These are phyloP conservation scores for Camillea tinctor DNA, from an alignment of 2,329 filamentous ascomycete species.

Conservation along the genomic window DNA sequence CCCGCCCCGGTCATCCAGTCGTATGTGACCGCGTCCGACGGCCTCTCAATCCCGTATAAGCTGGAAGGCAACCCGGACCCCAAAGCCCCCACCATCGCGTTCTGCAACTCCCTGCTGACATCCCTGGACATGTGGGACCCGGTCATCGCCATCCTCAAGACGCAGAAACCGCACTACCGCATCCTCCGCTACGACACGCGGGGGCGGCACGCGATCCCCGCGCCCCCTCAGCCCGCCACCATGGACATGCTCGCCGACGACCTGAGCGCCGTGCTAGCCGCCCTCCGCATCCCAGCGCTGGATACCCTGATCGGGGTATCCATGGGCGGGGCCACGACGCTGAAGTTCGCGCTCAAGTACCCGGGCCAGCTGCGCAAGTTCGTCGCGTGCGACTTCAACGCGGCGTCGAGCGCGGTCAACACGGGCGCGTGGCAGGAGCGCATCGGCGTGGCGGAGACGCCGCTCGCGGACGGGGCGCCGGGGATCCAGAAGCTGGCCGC, in stretches of 20 bases:
- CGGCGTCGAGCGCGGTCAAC: conserved; percentile 69
- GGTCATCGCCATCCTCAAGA: conserved; percentile 62
- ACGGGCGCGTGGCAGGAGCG: conserved; percentile 78
- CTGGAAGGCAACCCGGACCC: conserved; percentile 70
- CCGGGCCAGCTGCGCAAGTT: conserved; percentile 80
- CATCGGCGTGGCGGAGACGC: conserved; percentile 63
- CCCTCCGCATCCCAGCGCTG: conserved; percentile 66
- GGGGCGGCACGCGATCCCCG: conserved; percentile 57
- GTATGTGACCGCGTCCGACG: conserved; percentile 66
- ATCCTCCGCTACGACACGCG: conserved; percentile 77
- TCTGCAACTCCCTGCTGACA: conserved; percentile 78
- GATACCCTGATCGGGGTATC: conserved; percentile 73
- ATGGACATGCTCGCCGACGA: conserved; percentile 69
- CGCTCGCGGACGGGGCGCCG: conserved; percentile 44
- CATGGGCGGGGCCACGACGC: conserved; percentile 75
- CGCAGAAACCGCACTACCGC: conserved; percentile 62
- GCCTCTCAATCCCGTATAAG: conserved; percentile 67
- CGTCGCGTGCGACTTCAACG: conserved; percentile 80
- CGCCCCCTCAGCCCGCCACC: conserved; percentile 50
- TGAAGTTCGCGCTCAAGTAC: conserved; percentile 76
- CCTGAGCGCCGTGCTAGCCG: conserved; percentile 62
- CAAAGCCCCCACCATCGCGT: conserved; percentile 68
- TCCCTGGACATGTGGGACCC: conserved; percentile 79
- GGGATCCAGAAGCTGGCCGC: conserved; percentile 67
- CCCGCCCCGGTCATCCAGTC: conserved; percentile 60